These are phyloP conservation scores for Emergomyces africanus DNA, from an alignment of 2,329 filamentous ascomycete species.

Conservation along the genomic window DNA sequence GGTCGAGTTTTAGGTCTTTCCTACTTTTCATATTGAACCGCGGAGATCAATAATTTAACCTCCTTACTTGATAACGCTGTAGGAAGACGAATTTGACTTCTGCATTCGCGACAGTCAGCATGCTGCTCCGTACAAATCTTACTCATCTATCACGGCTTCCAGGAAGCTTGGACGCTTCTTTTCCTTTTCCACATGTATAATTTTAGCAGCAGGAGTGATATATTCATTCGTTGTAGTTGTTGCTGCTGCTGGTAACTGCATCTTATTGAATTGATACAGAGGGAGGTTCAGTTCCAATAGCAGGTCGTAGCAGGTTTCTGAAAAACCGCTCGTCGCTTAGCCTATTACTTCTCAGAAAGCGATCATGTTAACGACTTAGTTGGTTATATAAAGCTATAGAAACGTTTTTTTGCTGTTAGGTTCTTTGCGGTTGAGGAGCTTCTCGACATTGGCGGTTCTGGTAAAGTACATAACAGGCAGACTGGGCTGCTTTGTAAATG, in stretches of 20 bases:
- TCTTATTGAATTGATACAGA: neutral
- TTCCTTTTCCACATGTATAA: neutral
- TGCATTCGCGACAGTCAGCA: neutral
- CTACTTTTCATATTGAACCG: too few relatives aligned
- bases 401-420: too few relatives aligned
- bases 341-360: neutral
- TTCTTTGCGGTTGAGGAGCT: neutral
- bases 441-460: neutral
- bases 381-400: neutral
- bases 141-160: neutral
- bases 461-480: neutral
- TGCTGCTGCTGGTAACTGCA: too few relatives aligned
- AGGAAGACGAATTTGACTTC: neutral
- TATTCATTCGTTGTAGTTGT: neutral
- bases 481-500: neutral
- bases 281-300: neutral
- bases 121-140: neutral
- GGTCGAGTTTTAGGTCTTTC: neutral
- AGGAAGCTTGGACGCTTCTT: neutral
- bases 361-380: neutral
- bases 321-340: neutral
- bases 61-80: neutral
- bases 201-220: neutral
- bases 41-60: neutral
- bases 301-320: neutral